Evolutionary conservation across 148 eudicot species (phyloP), one percentile per base, ranked within the genome.

Genomic region (Fagopyrum tataricum): DNA sequence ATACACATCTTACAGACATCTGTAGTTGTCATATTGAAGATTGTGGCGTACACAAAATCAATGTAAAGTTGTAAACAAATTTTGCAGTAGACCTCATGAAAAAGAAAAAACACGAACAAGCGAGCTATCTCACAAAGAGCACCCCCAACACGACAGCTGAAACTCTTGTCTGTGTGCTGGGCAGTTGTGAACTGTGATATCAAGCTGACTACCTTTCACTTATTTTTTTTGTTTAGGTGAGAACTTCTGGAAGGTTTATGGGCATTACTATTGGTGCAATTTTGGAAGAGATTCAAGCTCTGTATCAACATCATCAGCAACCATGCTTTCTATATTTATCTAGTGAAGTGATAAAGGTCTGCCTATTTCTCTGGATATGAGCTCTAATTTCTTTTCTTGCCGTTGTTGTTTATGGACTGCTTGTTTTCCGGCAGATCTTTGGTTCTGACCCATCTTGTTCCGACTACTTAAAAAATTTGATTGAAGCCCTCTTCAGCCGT

Each of bases 271-370:
- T 96, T 84, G 99, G 99, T 68, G 99, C 86, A 75, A 92, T 96
- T 83, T 84, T 96, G 49, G 97, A 89, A 81, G 99, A 96, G 85
- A 92, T 96, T 84, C 97, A 96, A 81, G 86, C 85, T 42, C 79
- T 92, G 41, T 96, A 87, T 85, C 84, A 84, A 62, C 95, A 92
- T 56, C 99, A 96, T 76, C 97, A 87, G 70, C 99, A 96, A 64
- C 90, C 99, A n/a, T 96, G 99, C 82, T 96, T 96, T 83, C 87
- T 96, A 13, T 96, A 96, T 81, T 89, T 96, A 24, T 90, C 99
- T 51, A 96, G 99, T 83, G 99, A 96, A 87, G 99, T 96, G 79
- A 92, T 96, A 72, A 96, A 96, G 97, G 97, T 88, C 73, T 39
- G 72, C 53, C 72, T 13, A 47, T 68, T 52, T 2, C 73, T 61